A percentile compares a stretch with the other conserved stretches of the same genome.
These are phyloP conservation scores for Lodderomyces parapsilosis DNA, from an alignment of 1,139 yeast genomes.

Conservation along the genomic window DNA sequence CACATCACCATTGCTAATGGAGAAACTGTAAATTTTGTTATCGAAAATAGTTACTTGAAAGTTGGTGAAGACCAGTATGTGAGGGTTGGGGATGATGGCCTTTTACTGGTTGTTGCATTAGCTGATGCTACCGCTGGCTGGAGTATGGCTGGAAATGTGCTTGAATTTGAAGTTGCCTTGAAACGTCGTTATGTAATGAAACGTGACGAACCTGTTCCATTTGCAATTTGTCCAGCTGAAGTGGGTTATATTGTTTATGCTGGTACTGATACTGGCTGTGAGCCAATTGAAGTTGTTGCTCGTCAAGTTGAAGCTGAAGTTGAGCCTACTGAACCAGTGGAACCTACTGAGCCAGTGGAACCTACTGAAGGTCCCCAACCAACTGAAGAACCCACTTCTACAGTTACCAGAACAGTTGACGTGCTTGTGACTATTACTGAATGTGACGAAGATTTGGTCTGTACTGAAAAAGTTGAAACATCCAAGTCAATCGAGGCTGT, in stretches of 20 bases:
- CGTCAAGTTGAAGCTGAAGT: slow-evolving; percentile 5
- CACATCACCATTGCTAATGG: slow-evolving; percentile 8
- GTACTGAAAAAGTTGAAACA: slow-evolving; percentile 6
- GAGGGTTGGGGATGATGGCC: neutral
- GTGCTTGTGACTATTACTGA: slow-evolving; percentile 5
- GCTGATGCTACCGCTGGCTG: slow-evolving; percentile 26
- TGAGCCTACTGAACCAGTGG: slow-evolving; percentile 3
- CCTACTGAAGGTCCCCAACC: slow-evolving; percentile 3
- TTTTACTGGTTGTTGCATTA: slow-evolving; percentile 11
- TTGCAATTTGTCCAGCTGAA: slow-evolving; percentile 18
- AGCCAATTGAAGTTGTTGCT: slow-evolving; percentile 8
- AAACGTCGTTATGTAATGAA: slow-evolving; percentile 23
- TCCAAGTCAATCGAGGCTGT: slow-evolving; percentile 2
- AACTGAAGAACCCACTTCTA: neutral
- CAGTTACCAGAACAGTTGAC: neutral
- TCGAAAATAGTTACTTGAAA: slow-evolving; percentile 8
- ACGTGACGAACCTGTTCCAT: slow-evolving; percentile 12
- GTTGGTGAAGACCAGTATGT: slow-evolving; percentile 5
- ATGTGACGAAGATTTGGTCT: slow-evolving; percentile 4
- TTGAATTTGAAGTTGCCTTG: slow-evolving; percentile 21
- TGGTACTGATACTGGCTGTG: slow-evolving; percentile 12
- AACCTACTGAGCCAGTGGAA: slow-evolving; percentile 2
- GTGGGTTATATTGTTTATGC: slow-evolving; percentile 17
- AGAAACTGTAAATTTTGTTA: neutral
- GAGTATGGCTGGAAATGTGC: slow-evolving; percentile 25